Evolutionary conservation across 495 filamentous ascomycete genomes (phyloP).

Genomic region (Parathielavia hyrcaniae): DNA sequence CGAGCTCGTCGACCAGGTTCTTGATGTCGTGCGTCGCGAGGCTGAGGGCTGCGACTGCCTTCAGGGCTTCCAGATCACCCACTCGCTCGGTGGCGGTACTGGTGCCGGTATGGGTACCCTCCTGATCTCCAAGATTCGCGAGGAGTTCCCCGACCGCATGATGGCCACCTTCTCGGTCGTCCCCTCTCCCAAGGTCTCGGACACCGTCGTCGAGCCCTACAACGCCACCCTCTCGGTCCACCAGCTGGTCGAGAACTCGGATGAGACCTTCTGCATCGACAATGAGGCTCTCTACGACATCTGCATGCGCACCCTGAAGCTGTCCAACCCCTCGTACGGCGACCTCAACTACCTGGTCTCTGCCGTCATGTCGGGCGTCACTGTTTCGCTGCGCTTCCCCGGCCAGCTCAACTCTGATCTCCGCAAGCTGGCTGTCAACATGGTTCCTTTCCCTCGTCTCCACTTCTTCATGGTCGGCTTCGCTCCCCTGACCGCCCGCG

Average conservation of each 20-base stretch:
- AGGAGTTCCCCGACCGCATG: conserved; percentile 99
- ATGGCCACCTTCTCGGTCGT: conserved; percentile 99
- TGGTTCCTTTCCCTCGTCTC: conserved; percentile 99
- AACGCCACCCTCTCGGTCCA: conserved; percentile 99
- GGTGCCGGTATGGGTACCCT: conserved; percentile 99
- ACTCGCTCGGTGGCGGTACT: conserved; percentile 99
- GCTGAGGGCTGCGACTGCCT: conserved; percentile 99
- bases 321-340: conserved; percentile 95
- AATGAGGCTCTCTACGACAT: conserved; percentile 99
- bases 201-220: conserved; percentile 99
- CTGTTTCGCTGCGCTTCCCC: conserved; percentile 97
- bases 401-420: conserved; percentile 99
- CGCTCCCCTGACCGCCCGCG: conserved; percentile 94
- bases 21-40: conserved; percentile 98
- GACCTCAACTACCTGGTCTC: conserved; percentile 99
- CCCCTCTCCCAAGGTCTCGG: conserved; percentile 98
- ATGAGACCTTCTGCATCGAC: conserved; percentile 99
- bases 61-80: conserved; percentile 99
- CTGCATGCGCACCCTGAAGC: conserved; percentile 99
- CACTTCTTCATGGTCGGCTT: conserved; percentile 99
- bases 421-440: conserved; percentile 99
- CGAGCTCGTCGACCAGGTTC: conserved; percentile 95
- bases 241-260: conserved; percentile 99
- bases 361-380: conserved; percentile 99
- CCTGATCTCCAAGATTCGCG: conserved; percentile 99